Base-by-base conservation (phyloP, 352 stramenopile genomes). In the Globisporangium recalcitrans region DNA sequence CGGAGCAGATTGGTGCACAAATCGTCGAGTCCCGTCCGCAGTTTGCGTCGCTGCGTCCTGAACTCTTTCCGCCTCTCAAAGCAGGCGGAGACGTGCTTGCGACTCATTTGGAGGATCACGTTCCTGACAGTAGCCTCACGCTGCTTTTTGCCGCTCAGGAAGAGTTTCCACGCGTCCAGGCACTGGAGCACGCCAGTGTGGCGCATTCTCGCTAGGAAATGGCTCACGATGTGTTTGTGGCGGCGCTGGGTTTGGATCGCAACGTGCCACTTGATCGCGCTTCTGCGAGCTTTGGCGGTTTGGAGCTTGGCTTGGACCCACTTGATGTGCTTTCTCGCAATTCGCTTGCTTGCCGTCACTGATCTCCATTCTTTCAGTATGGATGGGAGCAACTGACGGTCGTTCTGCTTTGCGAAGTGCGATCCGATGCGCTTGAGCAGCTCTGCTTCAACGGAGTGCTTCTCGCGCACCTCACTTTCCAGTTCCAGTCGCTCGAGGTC, bases 111-210 rank as follows among this genome's bases (percentile, higher is more conserved):
- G 29, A 66, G 69, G 21, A 87, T 44, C 4, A 70, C 71, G 4
- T 66, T 61, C 21, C 67, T 36, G 7, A 77, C 52, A 51, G 67
- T 70, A n/a, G n/a, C 46, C 6, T 71, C 65, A 9, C 60, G 65
- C 14, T 64, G 31, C 21, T 70, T 74, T n/a, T 51, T 31, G 3
- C 51, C 16, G 0, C 38, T 40, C 0, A 54, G 29, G 22, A 54
- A 59, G 29, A 70, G 53, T 58, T 74, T 82, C 81, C 81, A 90
- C 21, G 73, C 79, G 49, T 75, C 71, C n/a, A 88, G 77, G 24
- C 77, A 87, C 9, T 65, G 73, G 0, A 75, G 48, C 29, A 73
- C 75, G 3, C 32, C 32, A 21, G 85, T 36, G 16, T 80, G 69
- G 13, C 62, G 67, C 72, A 87, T 76, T 7, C 52, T 52, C 9